Conservation (phyloP, 345 rosid species). For the rapeseed (Brassica napus) region DNA sequence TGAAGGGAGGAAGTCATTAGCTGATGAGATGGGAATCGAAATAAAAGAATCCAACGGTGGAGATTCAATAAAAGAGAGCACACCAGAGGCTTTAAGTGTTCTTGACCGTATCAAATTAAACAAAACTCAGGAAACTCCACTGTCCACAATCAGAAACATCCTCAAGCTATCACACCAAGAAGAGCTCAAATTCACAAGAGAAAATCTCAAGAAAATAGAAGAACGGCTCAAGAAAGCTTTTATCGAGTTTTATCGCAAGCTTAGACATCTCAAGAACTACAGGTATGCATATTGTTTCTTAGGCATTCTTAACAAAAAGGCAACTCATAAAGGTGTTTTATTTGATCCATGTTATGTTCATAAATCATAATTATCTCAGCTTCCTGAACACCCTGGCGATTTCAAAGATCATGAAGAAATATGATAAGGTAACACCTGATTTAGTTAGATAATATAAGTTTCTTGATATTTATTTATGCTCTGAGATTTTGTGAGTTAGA, state of each 20-base stretch:
- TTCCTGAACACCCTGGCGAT: conserved; percentile 48
- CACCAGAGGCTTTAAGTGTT: conserved; percentile 44
- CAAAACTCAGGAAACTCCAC: conserved; percentile 54
- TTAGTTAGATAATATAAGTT: background rate
- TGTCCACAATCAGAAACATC: conserved; percentile 53
- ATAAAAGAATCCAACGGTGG: conserved; percentile 15
- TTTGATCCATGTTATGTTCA: background rate
- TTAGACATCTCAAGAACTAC: conserved; percentile 49
- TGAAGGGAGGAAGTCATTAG: conserved; percentile 34
- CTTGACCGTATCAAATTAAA: conserved; percentile 57
- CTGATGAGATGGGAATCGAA: conserved; percentile 22
- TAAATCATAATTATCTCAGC: conserved; percentile 29
- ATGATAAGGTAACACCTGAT: conserved; percentile 48
- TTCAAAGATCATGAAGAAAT: conserved; percentile 55
- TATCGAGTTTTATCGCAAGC: conserved; percentile 44
- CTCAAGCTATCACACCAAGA: conserved; percentile 48
- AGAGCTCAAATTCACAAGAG: conserved; percentile 44
- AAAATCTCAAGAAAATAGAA: conserved; percentile 49
- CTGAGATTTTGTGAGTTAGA: background rate
- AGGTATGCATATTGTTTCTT: conserved; percentile 39
- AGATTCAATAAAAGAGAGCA: conserved; percentile 1
- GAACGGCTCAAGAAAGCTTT: conserved; percentile 43
- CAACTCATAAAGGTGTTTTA: background rate
- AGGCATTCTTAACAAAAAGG: background rate
- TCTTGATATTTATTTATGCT: background rate